Evolutionary conservation across 2,329 filamentous ascomycete species (phyloP), one percentile per base, ranked within the genome.

Genomic region (Penicillium sp.): DNA sequence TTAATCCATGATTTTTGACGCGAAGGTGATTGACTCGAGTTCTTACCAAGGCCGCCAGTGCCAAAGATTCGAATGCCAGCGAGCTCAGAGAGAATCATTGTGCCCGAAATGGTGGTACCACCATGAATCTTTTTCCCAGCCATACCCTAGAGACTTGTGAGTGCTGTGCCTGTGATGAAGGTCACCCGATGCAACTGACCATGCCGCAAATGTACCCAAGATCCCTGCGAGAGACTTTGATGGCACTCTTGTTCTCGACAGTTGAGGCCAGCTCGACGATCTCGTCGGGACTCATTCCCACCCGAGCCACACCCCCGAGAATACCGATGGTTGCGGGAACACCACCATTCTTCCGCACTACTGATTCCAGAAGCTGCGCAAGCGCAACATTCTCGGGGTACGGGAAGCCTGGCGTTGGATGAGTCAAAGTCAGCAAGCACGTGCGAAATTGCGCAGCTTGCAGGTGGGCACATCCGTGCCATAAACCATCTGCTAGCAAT

Each of bases 41-140:
- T 5, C 58, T 28, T 54, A 71, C 69, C 91, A 4, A 98, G 81
- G 9, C 93, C 93, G 39, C 93, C 93, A 5, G 93, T 98, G 26
- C 90, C 93, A 69, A 98, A 96, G 43, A 98, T 81, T 55, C 84
- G 85, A 64, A 98, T 95, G 8, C 90, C 90, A 27, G 90, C 91
- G 50, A 90, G 74, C 53, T 87, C 79, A 39, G 93, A 88, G 28
- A 98, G 80, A 34, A 96, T 70, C 87, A 95, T 96, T 3, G 93
- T 98, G 1, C 87, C 90, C 4, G 91, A 83, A 47, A 98, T 87
- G 2, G 93, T 98, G 1, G 93, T 98, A 8, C 91, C 93, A 27
- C 90, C 93, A 66, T 94, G 86, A 39, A 88, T 79, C 47, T 77
- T 81, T 56, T 79, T 80, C 32, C 86, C 86, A 39, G 79, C 67